These are phyloP conservation scores for Neoconidiobolus thromboides DNA, from an alignment of 371 early-diverging fungal species.

Conservation along the genomic window DNA sequence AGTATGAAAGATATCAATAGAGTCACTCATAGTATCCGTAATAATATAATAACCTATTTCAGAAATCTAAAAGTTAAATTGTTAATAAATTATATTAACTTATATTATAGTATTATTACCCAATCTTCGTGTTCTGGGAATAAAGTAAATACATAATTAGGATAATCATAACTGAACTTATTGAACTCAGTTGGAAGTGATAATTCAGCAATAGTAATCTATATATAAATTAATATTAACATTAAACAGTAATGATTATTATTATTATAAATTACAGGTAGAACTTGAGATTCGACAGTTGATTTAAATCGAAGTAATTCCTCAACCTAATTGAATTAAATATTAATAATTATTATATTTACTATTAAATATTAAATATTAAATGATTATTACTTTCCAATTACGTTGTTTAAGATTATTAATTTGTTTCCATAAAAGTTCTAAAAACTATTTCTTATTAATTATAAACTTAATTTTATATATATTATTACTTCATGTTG, in stretches of 20 bases:
- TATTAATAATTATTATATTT: background rate
- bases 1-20: constrained; percentile 48
- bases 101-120: constrained; percentile 8
- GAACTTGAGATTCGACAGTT: background rate
- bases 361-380: background rate
- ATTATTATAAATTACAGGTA: background rate
- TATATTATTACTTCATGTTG: too few species aligned
- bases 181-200: constrained; percentile 44
- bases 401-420: constrained; percentile 27
- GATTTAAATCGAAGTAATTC: too few species aligned
- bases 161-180: constrained; percentile 15
- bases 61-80: constrained; percentile 29
- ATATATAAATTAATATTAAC: background rate
- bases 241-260: background rate
- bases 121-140: constrained; percentile 15
- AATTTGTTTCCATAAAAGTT: constrained; percentile 45
- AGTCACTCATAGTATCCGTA: constrained; percentile 56
- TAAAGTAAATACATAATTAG: background rate
- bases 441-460: constrained; percentile 23
- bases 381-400: constrained; percentile 32
- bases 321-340: background rate
- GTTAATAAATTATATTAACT: constrained; percentile 8
- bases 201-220: constrained; percentile 10
- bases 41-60: constrained; percentile 10
- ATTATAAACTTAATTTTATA: background rate